Percentiles rank a stretch among this genome's conserved stretches.
Conservation (phyloP, 2,329 filamentous ascomycete species). For the Aspergillus pseudoglaucus region DNA sequence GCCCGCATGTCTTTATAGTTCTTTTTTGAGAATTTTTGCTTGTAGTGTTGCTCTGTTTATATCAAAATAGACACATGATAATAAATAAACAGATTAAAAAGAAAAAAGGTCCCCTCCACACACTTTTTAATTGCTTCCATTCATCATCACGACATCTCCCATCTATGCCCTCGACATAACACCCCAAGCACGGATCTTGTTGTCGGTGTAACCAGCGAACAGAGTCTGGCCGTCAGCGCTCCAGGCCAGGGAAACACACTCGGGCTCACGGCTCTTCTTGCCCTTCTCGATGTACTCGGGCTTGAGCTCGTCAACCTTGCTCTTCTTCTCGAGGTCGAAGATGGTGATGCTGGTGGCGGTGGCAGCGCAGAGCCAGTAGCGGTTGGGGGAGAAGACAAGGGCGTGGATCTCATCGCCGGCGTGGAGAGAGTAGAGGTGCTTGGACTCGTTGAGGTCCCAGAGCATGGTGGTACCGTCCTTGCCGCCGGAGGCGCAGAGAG, state of each 20-base stretch:
- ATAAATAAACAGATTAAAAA: constrained; percentile 5
- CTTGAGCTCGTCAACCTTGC: constrained; percentile 99
- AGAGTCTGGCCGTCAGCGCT: constrained; percentile 97
- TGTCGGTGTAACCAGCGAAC: constrained; percentile 99
- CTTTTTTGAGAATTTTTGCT: constrained; percentile 1
- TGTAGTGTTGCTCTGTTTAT: not conserved
- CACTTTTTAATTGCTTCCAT: constrained; percentile 14
- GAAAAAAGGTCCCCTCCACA: constrained; percentile 14
- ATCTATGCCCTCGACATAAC: constrained; percentile 87
- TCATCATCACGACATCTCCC: constrained; percentile 13
- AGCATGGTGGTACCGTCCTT: constrained; percentile 99
- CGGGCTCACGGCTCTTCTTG: constrained; percentile 98
- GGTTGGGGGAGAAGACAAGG: constrained; percentile 99
- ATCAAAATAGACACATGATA: constrained; percentile 10
- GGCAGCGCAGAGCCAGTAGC: constrained; percentile 99
- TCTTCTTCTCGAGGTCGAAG: constrained; percentile 99
- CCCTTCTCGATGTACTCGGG: constrained; percentile 91
- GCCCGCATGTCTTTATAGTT: constrained; percentile 28
- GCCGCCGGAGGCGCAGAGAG: constrained; percentile 96
- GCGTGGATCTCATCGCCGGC: constrained; percentile 99
- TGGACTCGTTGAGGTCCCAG: constrained; percentile 99
- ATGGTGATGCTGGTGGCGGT: constrained; percentile 98
- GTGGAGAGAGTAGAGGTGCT: constrained; percentile 99
- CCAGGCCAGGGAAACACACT: constrained; percentile 97
- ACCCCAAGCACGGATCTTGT: constrained; percentile 96